Evolutionary conservation across 805 yeast genomes (phyloP).

Genomic region (Suhomyces sp.): DNA sequence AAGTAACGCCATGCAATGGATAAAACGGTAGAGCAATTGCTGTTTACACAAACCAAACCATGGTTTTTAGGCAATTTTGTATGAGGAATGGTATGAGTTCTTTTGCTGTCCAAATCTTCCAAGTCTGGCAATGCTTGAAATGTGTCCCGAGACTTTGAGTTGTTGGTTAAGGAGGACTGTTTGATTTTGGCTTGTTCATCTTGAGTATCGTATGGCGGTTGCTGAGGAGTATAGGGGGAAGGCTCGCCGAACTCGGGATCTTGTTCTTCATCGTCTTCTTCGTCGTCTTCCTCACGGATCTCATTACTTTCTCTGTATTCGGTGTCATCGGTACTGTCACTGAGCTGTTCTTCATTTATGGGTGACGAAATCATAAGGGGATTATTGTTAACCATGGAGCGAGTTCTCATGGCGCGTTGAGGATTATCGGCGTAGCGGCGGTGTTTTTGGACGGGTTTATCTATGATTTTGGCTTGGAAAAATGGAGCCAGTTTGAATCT

Average conservation of each 20-base stretch:
- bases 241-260: constrained; percentile 22
- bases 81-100: constrained; percentile 40
- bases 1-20: constrained; percentile 46
- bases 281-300: constrained; percentile 20
- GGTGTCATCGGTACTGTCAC: constrained; percentile 38
- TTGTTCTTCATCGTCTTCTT: constrained; percentile 20
- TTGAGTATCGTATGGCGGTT: constrained; percentile 33
- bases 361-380: constrained; percentile 39
- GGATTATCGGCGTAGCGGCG: constrained; percentile 22
- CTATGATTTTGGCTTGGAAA: constrained; percentile 39
- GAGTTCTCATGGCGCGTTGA: constrained; percentile 40
- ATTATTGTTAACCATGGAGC: constrained; percentile 39
- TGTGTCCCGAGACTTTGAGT: constrained; percentile 7
- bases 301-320: constrained; percentile 28
- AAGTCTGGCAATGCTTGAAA: constrained; percentile 43
- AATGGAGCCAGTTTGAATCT: constrained; percentile 47
- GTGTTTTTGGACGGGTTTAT: constrained; percentile 30
- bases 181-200: constrained; percentile 3
- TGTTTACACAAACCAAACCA: constrained; percentile 39
- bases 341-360: constrained; percentile 36
- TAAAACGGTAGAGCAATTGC: constrained; percentile 36
- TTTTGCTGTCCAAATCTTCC: constrained; percentile 43
- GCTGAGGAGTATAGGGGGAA: constrained; percentile 42
- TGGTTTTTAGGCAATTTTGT: constrained; percentile 38
- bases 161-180: constrained; percentile 1